Percentiles rank a stretch among this genome's conserved stretches.
Conservation (phyloP, 1,139 yeast species). For the Yamadazyma mexicana region DNA sequence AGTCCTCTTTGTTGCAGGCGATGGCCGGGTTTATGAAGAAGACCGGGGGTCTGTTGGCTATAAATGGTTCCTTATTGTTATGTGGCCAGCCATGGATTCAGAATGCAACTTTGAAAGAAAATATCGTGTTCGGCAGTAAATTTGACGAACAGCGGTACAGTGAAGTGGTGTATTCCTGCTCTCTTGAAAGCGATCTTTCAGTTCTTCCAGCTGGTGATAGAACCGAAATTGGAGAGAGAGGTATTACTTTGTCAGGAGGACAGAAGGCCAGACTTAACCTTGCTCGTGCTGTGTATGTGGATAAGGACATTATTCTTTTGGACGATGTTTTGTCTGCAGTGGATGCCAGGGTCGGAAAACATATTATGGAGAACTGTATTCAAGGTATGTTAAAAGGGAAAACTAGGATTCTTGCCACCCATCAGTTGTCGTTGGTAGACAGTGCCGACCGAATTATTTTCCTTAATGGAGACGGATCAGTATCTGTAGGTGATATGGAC, state of each 20-base stretch:
- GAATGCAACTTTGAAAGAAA: constrained; percentile 41
- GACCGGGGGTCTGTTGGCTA: constrained; percentile 35
- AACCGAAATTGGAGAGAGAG: constrained; percentile 51
- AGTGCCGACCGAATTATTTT: constrained; percentile 42
- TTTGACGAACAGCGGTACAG: constrained; percentile 29
- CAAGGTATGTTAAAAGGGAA: constrained; percentile 33
- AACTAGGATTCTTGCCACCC: constrained; percentile 48
- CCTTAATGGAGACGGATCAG: constrained; percentile 40
- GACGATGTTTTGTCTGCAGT: constrained; percentile 53
- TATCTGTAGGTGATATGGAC: constrained; percentile 35
- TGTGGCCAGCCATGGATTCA: constrained; percentile 58
- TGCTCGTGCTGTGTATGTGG: constrained; percentile 46
- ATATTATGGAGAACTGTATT: constrained; percentile 42
- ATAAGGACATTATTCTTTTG: constrained; percentile 38
- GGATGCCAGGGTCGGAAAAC: constrained; percentile 50
- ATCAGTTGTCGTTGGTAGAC: constrained; percentile 44
- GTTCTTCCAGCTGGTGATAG: constrained; percentile 44
- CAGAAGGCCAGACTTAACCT: constrained; percentile 49
- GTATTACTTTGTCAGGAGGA: constrained; percentile 50
- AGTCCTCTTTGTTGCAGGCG: constrained; percentile 56
- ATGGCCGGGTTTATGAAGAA: constrained; percentile 58
- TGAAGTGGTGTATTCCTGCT: constrained; percentile 35
- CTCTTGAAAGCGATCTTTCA: constrained; percentile 38
- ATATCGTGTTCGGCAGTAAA: constrained; percentile 35
- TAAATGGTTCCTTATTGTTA: constrained; percentile 40